phyloP scores from a whole-genome alignment of 805 yeast genomes.

The Ogataea trehaloabstinens region DNA sequence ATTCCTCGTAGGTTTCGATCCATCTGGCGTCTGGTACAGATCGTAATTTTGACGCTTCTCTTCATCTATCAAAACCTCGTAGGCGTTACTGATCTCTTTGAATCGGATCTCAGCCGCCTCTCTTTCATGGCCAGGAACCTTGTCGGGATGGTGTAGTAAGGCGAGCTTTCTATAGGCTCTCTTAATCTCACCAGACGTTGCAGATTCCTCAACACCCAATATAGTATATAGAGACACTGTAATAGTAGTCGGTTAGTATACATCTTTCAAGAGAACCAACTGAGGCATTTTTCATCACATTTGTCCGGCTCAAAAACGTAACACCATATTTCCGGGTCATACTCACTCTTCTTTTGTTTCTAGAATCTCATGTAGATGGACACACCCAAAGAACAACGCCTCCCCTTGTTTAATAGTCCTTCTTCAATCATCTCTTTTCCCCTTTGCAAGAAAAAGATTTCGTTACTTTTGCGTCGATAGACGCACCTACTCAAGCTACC shows the following conservation, averaged over 20 bases:
- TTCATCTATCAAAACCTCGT: slow-evolving; percentile 77
- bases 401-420: too few species aligned
- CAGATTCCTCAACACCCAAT: slow-evolving; percentile 64
- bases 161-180: slow-evolving; percentile 86
- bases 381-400: too few species aligned
- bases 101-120: slow-evolving; percentile 73
- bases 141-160: slow-evolving; percentile 84
- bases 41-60: slow-evolving; percentile 59
- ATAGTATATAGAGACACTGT: slow-evolving; percentile 52
- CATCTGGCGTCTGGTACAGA: slow-evolving; percentile 45
- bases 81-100: slow-evolving; percentile 83
- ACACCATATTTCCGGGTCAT: too few species aligned
- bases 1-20: slow-evolving; percentile 24
- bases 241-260: slow-evolving; percentile 4
- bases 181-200: slow-evolving; percentile 70
- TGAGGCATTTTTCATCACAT: slow-evolving; percentile 7
- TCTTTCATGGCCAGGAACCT: slow-evolving; percentile 60
- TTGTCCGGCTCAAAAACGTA: too few species aligned
- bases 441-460: too few species aligned
- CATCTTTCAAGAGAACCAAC: slow-evolving; percentile 9
- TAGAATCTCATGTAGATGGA: too few species aligned
- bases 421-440: too few species aligned
- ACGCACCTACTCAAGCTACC: too few species aligned
- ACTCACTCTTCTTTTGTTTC: too few species aligned
- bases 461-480: too few species aligned